Evolutionary conservation across 257 asterid species (phyloP), one percentile per base, ranked within the genome.

Genomic region (Fraxinus quadrangulata): DNA sequence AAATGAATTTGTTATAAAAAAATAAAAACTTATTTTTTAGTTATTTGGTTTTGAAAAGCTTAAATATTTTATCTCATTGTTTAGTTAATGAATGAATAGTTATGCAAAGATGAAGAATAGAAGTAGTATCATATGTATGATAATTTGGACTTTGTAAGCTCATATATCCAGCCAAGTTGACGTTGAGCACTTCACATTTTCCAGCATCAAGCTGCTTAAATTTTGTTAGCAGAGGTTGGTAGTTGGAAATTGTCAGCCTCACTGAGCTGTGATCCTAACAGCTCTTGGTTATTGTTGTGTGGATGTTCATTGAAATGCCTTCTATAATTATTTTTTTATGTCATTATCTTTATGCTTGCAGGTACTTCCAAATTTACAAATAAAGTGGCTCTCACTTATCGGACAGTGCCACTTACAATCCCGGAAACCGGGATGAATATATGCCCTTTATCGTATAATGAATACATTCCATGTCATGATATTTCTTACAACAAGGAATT

Each of bases 401-500:
- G 97, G 30, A 83, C 78, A 26, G 49, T 47, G 13, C 96, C 97
- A 36, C 86, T 90, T 70, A 73, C 80, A 69, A 84, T 93, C 33
- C 97, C 90, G 6, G 89, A 89, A 77, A 83, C 92, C 0, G 97
- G 98, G 81, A 79, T 90, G 80, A 82, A 90, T 49, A 77, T 95
- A 34, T 95, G 98, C 83, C 99, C 98, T 5, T 83, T 88, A 84
- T 81, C 71, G 36, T 85, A 89, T 73, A 93, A 95, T 37, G 97
- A 95, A 76, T 84, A 95, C 80, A 91, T 95, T 72, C 98, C 99
- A 13, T 95, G 98, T 79, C 97, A 95, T 73, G 91, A 93, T 84
- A 70, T 84, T 69, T 81, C 91, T 40, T 93, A 91, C 85, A 85
- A 89, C 85, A 90, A 86, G 49, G 92, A 93, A 82, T 77, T 95